These are phyloP conservation scores for Microglena sp. DNA, from an alignment of 139 green algal species.

Conservation along the genomic window DNA sequence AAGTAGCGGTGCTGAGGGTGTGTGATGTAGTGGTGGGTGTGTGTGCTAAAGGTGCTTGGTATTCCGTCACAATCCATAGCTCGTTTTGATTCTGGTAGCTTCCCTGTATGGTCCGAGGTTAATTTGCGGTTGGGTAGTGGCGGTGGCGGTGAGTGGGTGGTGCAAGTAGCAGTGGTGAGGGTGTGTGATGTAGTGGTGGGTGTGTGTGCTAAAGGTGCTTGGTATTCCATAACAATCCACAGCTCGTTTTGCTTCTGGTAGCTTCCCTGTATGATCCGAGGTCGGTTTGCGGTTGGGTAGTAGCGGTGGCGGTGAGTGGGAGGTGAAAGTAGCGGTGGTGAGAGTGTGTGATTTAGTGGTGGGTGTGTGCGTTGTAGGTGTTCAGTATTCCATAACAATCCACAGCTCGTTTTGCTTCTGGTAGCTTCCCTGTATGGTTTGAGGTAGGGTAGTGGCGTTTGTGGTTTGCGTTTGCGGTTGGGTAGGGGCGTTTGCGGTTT, in stretches of 20 bases:
- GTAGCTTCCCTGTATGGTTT: background rate
- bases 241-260: background rate
- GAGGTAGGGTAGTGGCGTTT: too few relatives aligned
- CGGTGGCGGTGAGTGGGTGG: too few relatives aligned
- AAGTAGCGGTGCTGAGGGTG: too few relatives aligned
- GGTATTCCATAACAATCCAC: conserved; percentile 22
- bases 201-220: background rate
- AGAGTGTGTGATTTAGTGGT: background rate
- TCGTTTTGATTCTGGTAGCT: conserved; percentile 42
- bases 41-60: conserved; percentile 36
- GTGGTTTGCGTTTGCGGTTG: too few relatives aligned
- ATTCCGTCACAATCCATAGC: conserved; percentile 97
- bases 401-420: background rate
- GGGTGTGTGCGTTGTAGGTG: background rate
- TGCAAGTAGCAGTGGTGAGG: too few relatives aligned
- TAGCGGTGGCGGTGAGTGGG: too few relatives aligned
- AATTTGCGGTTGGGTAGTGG: too few relatives aligned
- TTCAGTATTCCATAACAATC: conserved; percentile 22
- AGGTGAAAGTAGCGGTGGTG: too few relatives aligned
- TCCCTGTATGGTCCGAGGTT: conserved; percentile 43
- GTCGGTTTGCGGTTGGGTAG: too few relatives aligned
- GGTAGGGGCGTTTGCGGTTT: too few relatives aligned
- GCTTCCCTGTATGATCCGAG: background rate
- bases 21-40: background rate
- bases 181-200: background rate